Percentiles rank a stretch among this genome's conserved stretches.
Conservation (phyloP, 192 early-diverging fungal species). For the Tieghemiomyces parasiticus region DNA sequence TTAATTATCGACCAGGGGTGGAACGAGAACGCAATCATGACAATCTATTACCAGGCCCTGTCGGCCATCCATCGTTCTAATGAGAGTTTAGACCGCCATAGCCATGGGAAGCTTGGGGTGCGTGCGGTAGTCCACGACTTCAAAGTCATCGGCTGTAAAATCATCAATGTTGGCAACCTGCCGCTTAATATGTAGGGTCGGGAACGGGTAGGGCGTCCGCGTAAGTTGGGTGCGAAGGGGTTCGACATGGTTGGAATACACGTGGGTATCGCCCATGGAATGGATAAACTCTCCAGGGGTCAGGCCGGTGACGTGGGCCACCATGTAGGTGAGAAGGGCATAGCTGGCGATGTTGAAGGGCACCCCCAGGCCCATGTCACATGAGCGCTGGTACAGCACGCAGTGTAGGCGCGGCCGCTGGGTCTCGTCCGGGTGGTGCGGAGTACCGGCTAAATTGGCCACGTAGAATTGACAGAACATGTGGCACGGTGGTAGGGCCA, state of each 20-base stretch:
- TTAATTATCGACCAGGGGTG: no score
- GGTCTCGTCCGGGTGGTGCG: conserved; percentile 28
- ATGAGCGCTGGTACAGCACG: conserved; percentile 89
- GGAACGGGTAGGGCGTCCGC: conserved; percentile 68
- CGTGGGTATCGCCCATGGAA: conserved; percentile 90
- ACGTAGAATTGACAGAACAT: conserved; percentile 97
- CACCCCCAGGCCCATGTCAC: conserved; percentile 92
- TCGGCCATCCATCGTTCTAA: no score
- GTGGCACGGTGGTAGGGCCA: conserved; percentile 98
- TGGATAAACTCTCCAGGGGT: conserved; percentile 78
- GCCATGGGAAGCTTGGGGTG: conserved; percentile 81
- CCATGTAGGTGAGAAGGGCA: conserved; percentile 74
- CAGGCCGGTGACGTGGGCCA: conserved; percentile 76
- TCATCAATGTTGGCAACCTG: conserved; percentile 43
- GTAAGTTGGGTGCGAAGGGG: conserved; percentile 64
- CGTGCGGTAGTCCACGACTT: conserved; percentile 69
- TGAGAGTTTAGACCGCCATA: conserved; percentile 81
- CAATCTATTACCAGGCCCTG: no score
- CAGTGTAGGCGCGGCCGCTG: conserved; percentile 46
- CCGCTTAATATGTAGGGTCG: conserved; percentile 49
- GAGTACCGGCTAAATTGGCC: conserved; percentile 26
- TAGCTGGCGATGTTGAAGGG: conserved; percentile 99
- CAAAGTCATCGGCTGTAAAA: conserved; percentile 67
- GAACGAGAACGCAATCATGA: no score
- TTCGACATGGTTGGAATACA: conserved; percentile 84